Base-by-base conservation (phyloP, 2,329 filamentous ascomycete species). In the Sporothrix inflata region DNA sequence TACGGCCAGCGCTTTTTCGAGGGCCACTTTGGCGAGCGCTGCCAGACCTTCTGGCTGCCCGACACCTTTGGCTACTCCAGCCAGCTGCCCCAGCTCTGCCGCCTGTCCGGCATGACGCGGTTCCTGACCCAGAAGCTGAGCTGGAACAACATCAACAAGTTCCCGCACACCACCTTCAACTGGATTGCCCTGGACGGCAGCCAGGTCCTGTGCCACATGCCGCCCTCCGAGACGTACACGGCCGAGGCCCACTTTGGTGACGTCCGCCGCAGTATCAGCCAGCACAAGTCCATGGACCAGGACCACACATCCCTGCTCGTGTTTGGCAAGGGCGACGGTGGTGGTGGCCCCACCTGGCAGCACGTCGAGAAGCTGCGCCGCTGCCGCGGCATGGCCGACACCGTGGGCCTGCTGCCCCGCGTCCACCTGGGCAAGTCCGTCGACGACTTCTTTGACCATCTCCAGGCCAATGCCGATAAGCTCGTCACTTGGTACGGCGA, bases 101-200 rank as follows among this genome's bases (percentile, higher is more conserved):
- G 95, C 3, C 85, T 98, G 38, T 92, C 96, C n/a, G 95, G 94
- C 24, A 98, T 99, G 96, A 92, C 89, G 72, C 90, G 95, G 45
- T 99, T 99, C 85, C 92, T 99, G 78, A 99, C 96, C 0, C 96
- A 99, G 82, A 99, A 99, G 84, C 86, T 99, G 73, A 98, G 95
- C 85, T 99, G 96, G 96, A 98, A 98, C 85, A 98, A 98, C 80
- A 98, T 98, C 87, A 98, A 98, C 84, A 97, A 92, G 79, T 99
- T 98, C 83, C 96, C 96, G 0, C 96, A 98, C 79, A 98, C 96
- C 6, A 98, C 96, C 0, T 99, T 99, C 86, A 97, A 97, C 82
- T 99, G 96, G 96, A 94, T 99, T 42, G 90, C 94, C 14, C 88
- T 98, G 16, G 96, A 99, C 80, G 95, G 96, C 72, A 97, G 93